Evolutionary conservation across 2,329 filamentous ascomycete genomes (phyloP), one percentile per base, ranked within the genome.

Genomic region (Nemania abortiva): DNA sequence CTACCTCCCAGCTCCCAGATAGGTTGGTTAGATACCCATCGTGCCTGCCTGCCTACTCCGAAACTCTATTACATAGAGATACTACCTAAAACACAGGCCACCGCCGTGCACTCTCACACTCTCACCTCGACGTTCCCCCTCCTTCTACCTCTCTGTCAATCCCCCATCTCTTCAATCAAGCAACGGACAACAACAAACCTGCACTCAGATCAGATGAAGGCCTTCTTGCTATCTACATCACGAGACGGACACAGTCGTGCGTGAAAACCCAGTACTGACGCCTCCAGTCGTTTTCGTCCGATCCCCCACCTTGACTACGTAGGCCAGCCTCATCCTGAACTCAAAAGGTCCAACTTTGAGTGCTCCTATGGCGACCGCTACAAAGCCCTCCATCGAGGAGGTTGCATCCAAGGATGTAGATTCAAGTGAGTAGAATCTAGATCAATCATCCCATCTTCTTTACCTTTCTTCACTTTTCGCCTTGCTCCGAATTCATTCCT

Each of bases 341-440:
- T 55, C 9, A 15, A 60, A 54, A 53, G 9, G 5, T 9, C 5
- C 31, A 34, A 34, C 31, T 13, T 15, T 22, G 20, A 2, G 29
- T 59, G 10, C 55, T 52, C 13, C 57, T 22, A 71, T 71, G 69
- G 69, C 69, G 13, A 55, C 58, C 27, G 13, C 49, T n/a, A 20
- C 66, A 6, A 59, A 65, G 22, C 37, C 52, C 22, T 64, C 60
- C 6, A 37, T 22, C 22, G 45, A 20, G 34, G 66, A 70, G 34
- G 55, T 37, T 22, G 18, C 57, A 15, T 66, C 34, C 13, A 27
- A 6, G 13, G 52, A 69, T 18, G 68, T 68, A 29, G 69, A 70
- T 9, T 66, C 70, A 67, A 65, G 74, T 75, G 56, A 39, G 71
- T 55, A 62, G 49, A 18, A 5, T 27, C 24, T 27, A 34, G 22